Evolutionary conservation across 352 stramenopile species (phyloP), one percentile per base, ranked within the genome.

Genomic region (Achlya hypogyna): DNA sequence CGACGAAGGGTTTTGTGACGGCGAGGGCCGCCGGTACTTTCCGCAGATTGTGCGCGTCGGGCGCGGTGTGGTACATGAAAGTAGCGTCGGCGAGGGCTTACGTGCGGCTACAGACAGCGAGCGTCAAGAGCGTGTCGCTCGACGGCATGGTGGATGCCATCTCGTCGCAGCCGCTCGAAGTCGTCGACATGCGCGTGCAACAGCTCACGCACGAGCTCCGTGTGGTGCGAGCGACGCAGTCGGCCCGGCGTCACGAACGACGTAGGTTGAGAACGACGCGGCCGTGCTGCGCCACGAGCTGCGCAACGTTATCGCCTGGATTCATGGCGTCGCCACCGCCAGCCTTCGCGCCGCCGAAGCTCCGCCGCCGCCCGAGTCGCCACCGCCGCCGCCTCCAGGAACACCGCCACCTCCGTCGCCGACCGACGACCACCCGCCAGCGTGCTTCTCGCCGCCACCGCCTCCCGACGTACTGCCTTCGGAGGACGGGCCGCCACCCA

Each of bases 21-120:
- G 95, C 35, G 88, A 95, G 78, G 93, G 92, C 0, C 75, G 86
- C 53, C 78, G 88, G 49, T 98, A 98, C 64, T 98, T 97, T 62
- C 95, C 95, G 16, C 92, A 94, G 60, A 98, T 98, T 42, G 89
- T 98, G 69, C 84, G 95, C 28, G 89, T 98, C 25, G 95, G 95
- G 8, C 75, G 88, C 54, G 73, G 82, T 67, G 72, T 93, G 69
- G 86, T 95, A 72, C 52, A 82, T n/a, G 14, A 14, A 49, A 20
- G 40, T 14, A 20, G 40, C 20, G 40, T 78, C 58, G 25, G 25
- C 28, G 58, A 27, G 40, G 27, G n/a, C 18, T 63, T 43, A 42
- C 8, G 25, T 31, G 18, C 6, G 3, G 38, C 16, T 25, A 4
- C 45, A 95, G 86, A 93, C 78, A 68, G 34, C 79, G 29, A 88